Evolutionary conservation across 495 filamentous ascomycete species (phyloP), one percentile per base, ranked within the genome.

Genomic region (Penicillium robsamsonii): DNA sequence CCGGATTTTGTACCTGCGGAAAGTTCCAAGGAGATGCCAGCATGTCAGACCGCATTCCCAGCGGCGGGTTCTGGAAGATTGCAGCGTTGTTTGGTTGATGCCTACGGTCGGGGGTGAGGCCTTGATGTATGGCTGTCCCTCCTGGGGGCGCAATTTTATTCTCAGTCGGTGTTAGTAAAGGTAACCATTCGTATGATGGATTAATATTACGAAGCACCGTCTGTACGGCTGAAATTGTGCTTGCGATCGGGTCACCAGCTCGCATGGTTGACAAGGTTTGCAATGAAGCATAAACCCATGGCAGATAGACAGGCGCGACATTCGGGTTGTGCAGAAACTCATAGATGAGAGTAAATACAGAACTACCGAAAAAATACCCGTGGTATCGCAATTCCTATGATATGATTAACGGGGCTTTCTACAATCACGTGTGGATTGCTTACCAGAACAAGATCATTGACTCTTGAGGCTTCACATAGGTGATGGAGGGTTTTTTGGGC

Each of bases 311-410:
- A n/a, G 62, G 13, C 0, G 75, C 68, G 0, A 67, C 59, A 35
- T 55, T 60, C 7, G 72, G 53, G 1, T 70, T 69, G 30, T 78
- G 70, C 10, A 78, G 63, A 13, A 78, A 57, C 41, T 78, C 72
- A 43, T 73, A 78, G 8, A 76, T 71, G 3, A 78, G 59, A 2
- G 70, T 69, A 44, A 78, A 74, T 3, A 59, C 56, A 9, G 71
- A 69, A 46, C 71, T 76, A 30, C 64, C 62, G 7, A 75, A 55
- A 48, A 75, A 75, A 46, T 71, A 75, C 7, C 72, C 70, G 50
- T 78, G 73, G 30, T 75, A 78, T 11, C 69, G 70, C 0, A 76
- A 33, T 70, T 75, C 65, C 75, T 78, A 46, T 33, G 13, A 33
- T 9, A 6, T 7, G 5, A 18, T 66, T 42, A 59, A 48, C 13